Percentiles rank a stretch among this genome's conserved stretches.
Evolutionary conservation across 169 alveolate genomes (phyloP).

Genomic region (Sarcocystis neurona): DNA sequence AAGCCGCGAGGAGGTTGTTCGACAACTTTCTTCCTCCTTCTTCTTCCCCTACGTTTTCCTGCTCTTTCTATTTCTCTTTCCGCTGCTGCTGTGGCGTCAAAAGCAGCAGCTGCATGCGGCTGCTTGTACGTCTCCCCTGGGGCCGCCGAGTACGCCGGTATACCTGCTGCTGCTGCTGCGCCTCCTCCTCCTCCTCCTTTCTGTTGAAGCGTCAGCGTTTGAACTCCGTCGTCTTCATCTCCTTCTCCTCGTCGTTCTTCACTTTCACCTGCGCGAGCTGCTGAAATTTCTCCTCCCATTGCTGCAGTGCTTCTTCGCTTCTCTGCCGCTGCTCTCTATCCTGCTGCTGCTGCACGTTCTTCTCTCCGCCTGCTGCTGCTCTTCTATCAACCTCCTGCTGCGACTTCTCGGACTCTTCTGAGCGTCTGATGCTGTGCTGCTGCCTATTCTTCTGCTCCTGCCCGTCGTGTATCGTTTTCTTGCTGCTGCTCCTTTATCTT

Average conservation of each 20-base stretch:
- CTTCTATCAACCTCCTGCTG: not conserved
- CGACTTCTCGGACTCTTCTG: not conserved
- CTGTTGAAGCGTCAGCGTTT: not conserved
- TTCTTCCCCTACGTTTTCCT: no score
- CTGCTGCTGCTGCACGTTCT: not conserved
- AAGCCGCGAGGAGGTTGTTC: no score
- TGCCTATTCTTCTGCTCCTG: not conserved
- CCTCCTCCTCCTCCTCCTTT: not conserved
- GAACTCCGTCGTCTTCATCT: not conserved
- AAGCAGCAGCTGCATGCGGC: not conserved
- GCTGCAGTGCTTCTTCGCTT: no score
- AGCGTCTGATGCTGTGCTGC: not conserved
- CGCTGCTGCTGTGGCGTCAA: no score
- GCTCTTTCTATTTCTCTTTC: no score
- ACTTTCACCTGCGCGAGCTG: not conserved
- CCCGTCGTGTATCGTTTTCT: not conserved
- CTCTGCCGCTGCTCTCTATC: not conserved
- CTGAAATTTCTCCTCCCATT: no score
- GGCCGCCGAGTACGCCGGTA: not conserved
- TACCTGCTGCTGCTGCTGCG: not conserved
- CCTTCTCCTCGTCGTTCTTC: not conserved
- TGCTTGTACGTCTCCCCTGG: not conserved
- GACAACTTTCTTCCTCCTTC: no score
- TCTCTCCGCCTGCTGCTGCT: not conserved
- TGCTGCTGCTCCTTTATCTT: not conserved